Evolutionary conservation across 257 asterid species (phyloP), one percentile per base, ranked within the genome.

Genomic region (Forsythia suspensa): DNA sequence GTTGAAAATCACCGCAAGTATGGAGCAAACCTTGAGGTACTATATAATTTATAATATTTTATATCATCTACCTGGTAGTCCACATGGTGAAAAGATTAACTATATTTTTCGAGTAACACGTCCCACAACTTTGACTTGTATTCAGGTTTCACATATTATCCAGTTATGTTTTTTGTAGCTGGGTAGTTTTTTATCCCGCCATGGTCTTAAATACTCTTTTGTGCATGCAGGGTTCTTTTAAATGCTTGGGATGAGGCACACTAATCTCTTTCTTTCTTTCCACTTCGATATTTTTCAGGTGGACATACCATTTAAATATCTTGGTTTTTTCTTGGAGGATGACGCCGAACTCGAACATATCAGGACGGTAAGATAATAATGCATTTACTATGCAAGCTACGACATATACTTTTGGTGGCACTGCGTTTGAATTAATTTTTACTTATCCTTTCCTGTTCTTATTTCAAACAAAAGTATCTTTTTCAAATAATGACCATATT

Each of bases 11-110:
- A 95, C 82, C 80, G 95, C 75, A 88, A 93, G 84, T 88, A 82
- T 81, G 99, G 99, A 74, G 99, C 99, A 73, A 93, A 93, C 84
- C 92, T 95, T 69, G 98, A 93, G 98, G 99, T 95, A 94, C 55
- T 43, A 20, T 12, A 75, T n/a, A 57, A 61, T 43, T 66, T 42
- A 41, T 42, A 5, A 75, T n/a, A 57, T 52, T 43, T 66, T 42
- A 41, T 42, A 5, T 79, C 43, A 18, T 71, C 59, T 20, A 21
- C 76, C 39, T 46, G 40, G 43, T 66, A 42, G 66, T 76, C 41
- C 40, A 37, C 29, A 34, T 8, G 6, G 37, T 59, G 12, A 59
- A 59, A 20, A 59, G 34, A 20, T n/a, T 34, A n/a, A 59, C 34
- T 59, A 59, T 20, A 59, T 20, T 20, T 59, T n/a, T 59, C 37